Conservation (phyloP, 169 alveolate species). For the Cryptosporidium ryanae region DNA sequence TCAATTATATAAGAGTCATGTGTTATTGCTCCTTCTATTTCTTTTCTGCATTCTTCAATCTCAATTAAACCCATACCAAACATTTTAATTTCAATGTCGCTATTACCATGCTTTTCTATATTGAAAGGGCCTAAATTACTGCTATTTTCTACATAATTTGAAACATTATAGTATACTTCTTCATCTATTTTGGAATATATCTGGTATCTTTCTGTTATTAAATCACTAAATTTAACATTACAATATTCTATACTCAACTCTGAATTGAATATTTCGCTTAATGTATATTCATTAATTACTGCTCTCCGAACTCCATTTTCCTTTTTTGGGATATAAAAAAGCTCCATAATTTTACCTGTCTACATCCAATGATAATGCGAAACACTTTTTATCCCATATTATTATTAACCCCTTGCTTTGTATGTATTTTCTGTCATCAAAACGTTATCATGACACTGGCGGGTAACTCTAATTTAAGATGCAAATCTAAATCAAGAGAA, state of each 20-base stretch:
- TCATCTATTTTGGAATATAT: constrained; percentile 1
- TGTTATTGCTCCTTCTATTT: background rate
- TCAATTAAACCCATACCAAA: constrained; percentile 30
- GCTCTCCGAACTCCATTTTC: no score
- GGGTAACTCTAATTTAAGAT: no score
- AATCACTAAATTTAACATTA: background rate
- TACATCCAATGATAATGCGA: no score
- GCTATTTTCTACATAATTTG: background rate
- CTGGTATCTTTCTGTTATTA: background rate
- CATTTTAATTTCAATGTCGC: background rate
- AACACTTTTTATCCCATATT: no score
- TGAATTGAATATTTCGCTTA: background rate
- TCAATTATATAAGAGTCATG: background rate
- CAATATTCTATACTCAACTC: constrained; percentile 1
- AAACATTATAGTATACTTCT: background rate
- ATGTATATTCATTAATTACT: no score
- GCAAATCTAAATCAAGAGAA: no score
- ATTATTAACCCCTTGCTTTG: no score
- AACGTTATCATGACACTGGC: no score
- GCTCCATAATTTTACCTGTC: no score
- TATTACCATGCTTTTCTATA: background rate
- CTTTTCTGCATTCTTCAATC: background rate
- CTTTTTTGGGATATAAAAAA: no score
- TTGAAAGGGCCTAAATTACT: background rate
- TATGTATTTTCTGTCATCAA: no score